These are phyloP conservation scores for Gynochthodes officinalis DNA, from an alignment of 257 asterid species.

Conservation along the genomic window DNA sequence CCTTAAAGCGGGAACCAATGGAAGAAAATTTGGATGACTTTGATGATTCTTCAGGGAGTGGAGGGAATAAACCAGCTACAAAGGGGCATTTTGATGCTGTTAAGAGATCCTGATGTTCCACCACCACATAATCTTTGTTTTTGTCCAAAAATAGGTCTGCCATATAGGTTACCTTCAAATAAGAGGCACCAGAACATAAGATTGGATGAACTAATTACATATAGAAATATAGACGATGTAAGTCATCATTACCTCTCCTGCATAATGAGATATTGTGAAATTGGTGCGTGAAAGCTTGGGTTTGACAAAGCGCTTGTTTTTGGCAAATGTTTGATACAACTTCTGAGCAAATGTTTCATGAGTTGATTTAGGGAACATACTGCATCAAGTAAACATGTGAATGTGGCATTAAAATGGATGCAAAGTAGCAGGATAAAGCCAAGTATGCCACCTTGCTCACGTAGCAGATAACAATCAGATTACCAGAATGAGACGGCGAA, in stretches of 20 bases:
- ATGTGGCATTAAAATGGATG: slow-evolving; percentile 19
- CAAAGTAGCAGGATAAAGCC: background rate
- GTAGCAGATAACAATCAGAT: background rate
- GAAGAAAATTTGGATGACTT: slow-evolving; percentile 98
- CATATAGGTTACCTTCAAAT: slow-evolving; percentile 75
- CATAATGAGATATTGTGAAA: slow-evolving; percentile 94
- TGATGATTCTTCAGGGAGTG: slow-evolving; percentile 86
- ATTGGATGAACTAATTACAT: background rate
- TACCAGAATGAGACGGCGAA: background rate
- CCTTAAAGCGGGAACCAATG: slow-evolving; percentile 98
- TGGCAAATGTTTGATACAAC: slow-evolving; percentile 86
- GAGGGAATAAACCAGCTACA: slow-evolving; percentile 91
- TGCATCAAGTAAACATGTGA: slow-evolving; percentile 39
- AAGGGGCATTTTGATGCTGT: slow-evolving; percentile 85
- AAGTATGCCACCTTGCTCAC: background rate
- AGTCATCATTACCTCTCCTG: slow-evolving; percentile 80
- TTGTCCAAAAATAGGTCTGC: slow-evolving; percentile 95
- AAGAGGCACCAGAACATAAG: slow-evolving; percentile 11
- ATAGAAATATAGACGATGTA: slow-evolving; percentile 10
- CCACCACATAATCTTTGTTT: slow-evolving; percentile 98
- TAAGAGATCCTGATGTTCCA: slow-evolving; percentile 93
- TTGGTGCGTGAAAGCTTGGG: slow-evolving; percentile 98
- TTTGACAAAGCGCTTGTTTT: slow-evolving; percentile 93
- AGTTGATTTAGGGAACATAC: slow-evolving; percentile 99
- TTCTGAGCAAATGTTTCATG: slow-evolving; percentile 99